phyloP scores from a whole-genome alignment of 768 basidiomycete genomes.

The Mycena epipterygia region DNA sequence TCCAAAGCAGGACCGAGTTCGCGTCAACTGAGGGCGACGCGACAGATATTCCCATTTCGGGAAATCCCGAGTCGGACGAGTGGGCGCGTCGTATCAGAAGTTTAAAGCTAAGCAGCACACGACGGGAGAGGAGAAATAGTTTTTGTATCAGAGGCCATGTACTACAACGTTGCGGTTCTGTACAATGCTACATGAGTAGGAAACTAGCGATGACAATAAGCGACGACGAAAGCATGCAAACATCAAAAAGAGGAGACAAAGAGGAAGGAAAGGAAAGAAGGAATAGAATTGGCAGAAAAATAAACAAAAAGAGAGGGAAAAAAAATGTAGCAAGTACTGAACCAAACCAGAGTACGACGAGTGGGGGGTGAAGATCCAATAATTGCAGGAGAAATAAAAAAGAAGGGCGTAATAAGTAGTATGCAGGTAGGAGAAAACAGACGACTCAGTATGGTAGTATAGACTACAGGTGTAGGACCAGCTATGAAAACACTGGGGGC shows the following conservation, averaged over 20 bases:
- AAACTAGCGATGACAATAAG: conserved; percentile 39
- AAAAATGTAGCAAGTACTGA: conserved; percentile 35
- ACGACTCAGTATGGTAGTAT: conserved; percentile 1
- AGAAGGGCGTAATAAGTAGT: conserved; percentile 15
- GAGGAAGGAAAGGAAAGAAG: conserved; percentile 12
- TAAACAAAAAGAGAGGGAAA: conserved; percentile 16
- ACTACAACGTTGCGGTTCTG: conserved; percentile 39
- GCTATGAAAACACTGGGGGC: conserved; percentile 34
- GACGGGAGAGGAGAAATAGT: conserved; percentile 21
- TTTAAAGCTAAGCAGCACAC: no score
- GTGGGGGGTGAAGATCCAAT: conserved; percentile 31
- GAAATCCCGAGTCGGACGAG: no score
- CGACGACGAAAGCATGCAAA: conserved; percentile 35
- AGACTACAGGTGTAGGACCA: background rate
- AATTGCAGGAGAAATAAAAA: conserved; percentile 23
- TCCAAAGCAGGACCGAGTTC: background rate
- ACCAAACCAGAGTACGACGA: conserved; percentile 31
- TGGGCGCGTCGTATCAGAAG: no score
- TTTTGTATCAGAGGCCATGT: conserved; percentile 35
- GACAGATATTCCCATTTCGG: background rate
- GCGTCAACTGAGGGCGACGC: background rate
- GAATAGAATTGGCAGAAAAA: conserved; percentile 12
- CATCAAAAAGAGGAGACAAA: background rate
- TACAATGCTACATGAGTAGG: conserved; percentile 35
- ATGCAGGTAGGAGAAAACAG: conserved; percentile 19